phyloP scores from a whole-genome alignment of 2,329 filamentous ascomycete species.

The Aspergillus neotritici region DNA sequence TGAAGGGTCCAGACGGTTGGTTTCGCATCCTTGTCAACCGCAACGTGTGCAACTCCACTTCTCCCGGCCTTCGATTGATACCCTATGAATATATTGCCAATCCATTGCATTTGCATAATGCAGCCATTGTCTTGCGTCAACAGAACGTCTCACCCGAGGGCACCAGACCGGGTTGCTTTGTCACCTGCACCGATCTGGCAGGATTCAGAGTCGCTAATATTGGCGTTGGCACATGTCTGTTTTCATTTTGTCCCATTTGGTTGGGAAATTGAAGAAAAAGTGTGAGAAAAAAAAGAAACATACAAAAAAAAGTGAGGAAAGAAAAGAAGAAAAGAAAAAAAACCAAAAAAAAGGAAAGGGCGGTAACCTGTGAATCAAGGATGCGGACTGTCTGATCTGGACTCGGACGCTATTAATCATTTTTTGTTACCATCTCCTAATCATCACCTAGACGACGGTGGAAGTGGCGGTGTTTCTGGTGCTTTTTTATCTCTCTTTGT shows the following conservation, averaged over 20 bases:
- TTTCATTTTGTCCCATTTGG: constrained; percentile 13
- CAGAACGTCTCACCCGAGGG: constrained; percentile 8
- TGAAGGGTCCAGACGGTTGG: constrained; percentile 21
- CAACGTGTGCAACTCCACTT: constrained; percentile 19
- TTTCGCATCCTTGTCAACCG: constrained; percentile 22
- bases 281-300: constrained; percentile 11
- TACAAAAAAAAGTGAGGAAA: constrained; percentile 12
- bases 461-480: constrained; percentile 36
- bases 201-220: constrained; percentile 9
- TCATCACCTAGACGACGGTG: constrained; percentile 31
- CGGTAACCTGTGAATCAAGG: constrained; percentile 20
- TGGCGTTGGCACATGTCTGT: constrained; percentile 10
- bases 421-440: constrained; percentile 28
- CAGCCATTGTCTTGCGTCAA: constrained; percentile 15
- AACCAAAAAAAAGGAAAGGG: constrained; percentile 17
- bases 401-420: constrained; percentile 23
- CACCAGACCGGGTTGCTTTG: constrained; percentile 8
- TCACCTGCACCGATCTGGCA: constrained; percentile 14
- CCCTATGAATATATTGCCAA: constrained; percentile 29
- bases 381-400: constrained; percentile 26
- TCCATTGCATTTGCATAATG: constrained; percentile 15
- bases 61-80: constrained; percentile 33
- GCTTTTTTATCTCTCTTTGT: constrained; percentile 18
- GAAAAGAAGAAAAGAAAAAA: constrained; percentile 15
- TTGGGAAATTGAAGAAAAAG: constrained; percentile 6